Evolutionary conservation across 2,329 filamentous ascomycete genomes (phyloP).

Genomic region (Cladosporium velox): DNA sequence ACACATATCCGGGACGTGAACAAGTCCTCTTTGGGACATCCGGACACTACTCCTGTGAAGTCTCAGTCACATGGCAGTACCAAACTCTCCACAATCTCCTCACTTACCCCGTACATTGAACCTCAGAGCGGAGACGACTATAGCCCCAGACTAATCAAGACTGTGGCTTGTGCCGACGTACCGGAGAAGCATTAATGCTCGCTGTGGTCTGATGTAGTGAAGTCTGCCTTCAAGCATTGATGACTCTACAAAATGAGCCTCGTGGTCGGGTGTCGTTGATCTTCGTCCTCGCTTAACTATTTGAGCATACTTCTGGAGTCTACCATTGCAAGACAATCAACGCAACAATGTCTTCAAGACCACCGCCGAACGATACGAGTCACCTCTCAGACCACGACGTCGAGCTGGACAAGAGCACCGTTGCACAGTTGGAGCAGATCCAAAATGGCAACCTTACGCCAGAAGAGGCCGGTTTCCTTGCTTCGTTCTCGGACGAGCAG

Average conservation of each 20-base stretch:
- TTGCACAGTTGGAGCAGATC: constrained; percentile 3
- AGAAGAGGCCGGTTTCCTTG: constrained; percentile 36
- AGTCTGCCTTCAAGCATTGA: neutral
- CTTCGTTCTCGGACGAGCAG: constrained; percentile 29
- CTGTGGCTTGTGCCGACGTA: neutral
- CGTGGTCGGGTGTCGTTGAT: neutral
- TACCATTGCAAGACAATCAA: neutral
- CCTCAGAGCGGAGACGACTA: constrained; percentile 2
- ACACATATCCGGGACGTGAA: neutral
- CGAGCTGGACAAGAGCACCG: constrained; percentile 8
- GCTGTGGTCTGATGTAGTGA: neutral
- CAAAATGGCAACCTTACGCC: constrained; percentile 13
- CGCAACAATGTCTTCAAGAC: neutral
- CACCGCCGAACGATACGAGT: neutral
- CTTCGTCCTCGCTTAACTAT: neutral
- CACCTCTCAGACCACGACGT: neutral
- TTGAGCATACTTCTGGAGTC: neutral
- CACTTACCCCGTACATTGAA: neutral
- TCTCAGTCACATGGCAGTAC: neutral
- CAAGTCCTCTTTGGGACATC: neutral
- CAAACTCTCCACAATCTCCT: constrained; percentile 5
- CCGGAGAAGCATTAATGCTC: neutral
- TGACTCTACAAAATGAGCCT: neutral
- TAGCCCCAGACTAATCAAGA: neutral
- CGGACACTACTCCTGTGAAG: neutral